Conservation (phyloP, 176 grass and related monocot genomes). For the Tuctoria greenei region DNA sequence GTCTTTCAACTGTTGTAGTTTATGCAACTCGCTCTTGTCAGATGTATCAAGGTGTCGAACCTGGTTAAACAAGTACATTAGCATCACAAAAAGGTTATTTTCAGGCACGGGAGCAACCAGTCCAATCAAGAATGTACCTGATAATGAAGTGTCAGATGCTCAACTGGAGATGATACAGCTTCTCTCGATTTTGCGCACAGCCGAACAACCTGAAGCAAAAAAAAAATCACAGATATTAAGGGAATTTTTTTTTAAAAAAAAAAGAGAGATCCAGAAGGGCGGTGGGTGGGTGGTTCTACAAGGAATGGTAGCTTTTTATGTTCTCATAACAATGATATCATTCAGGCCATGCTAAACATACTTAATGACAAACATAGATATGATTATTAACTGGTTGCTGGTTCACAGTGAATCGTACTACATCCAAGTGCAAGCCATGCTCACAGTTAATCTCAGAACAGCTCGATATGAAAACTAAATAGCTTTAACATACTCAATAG, state of each 20-base stretch:
- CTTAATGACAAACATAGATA: not conserved
- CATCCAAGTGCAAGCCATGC: not conserved
- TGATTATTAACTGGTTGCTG: not conserved
- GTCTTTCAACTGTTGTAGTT: slow-evolving; percentile 94
- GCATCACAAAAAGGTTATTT: not conserved
- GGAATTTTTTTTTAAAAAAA: not conserved
- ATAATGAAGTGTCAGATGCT: slow-evolving; percentile 98
- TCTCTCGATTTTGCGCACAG: slow-evolving; percentile 99
- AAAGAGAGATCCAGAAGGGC: not conserved
- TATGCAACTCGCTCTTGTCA: slow-evolving; percentile 97
- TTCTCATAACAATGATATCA: not conserved
- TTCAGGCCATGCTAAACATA: not conserved
- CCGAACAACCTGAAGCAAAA: slow-evolving; percentile 71
- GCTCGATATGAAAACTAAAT: not conserved
- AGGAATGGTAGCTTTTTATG: not conserved
- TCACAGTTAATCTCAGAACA: slow-evolving; percentile 13
- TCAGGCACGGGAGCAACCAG: slow-evolving; percentile 14
- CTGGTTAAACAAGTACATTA: slow-evolving; percentile 42
- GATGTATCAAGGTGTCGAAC: slow-evolving; percentile 95
- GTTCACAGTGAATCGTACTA: not conserved
- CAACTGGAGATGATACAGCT: slow-evolving; percentile 96
- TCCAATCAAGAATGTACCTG: slow-evolving; percentile 57
- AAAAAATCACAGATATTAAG: not conserved
- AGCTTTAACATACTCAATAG: not conserved
- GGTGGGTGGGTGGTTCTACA: not conserved